These are phyloP conservation scores for Neophaeococcomyces mojaviensis DNA, from an alignment of 2,329 filamentous ascomycete genomes.

Conservation along the genomic window DNA sequence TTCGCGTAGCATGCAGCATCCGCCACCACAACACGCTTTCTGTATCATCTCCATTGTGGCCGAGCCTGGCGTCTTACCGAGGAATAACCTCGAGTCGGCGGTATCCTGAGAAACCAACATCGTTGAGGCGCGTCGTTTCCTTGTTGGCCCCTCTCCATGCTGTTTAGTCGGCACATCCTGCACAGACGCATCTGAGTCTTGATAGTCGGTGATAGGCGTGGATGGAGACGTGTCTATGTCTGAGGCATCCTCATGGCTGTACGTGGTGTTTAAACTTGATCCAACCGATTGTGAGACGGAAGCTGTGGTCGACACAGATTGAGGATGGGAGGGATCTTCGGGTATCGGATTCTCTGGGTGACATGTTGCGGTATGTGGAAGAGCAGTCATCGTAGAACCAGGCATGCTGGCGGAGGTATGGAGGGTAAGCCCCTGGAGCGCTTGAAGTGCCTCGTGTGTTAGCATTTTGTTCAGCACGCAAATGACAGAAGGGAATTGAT, in stretches of 20 bases:
- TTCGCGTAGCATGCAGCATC: conserved; percentile 55
- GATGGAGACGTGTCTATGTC: conserved; percentile 33
- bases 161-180: conserved; percentile 21
- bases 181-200: conserved; percentile 28
- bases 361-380: conserved; percentile 31
- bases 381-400: conserved; percentile 6
- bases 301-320: conserved; percentile 31
- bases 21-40: conserved; percentile 58
- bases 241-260: conserved; percentile 26
- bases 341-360: conserved; percentile 42
- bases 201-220: conserved; percentile 34
- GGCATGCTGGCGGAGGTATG: conserved; percentile 1
- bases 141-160: conserved; percentile 18
- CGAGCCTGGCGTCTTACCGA: conserved; percentile 46
- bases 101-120: conserved; percentile 50
- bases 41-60: conserved; percentile 49
- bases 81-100: conserved; percentile 50
- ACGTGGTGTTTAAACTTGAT: conserved; percentile 29
- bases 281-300: conserved; percentile 26
- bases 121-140: conserved; percentile 39
- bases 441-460: conserved; percentile 4
- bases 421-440: background rate
- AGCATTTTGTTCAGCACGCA: background rate
- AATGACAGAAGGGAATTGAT: no score
- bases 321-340: conserved; percentile 36